Base-by-base conservation (phyloP, 257 asterid species). In the Lavandula angustifolia region DNA sequence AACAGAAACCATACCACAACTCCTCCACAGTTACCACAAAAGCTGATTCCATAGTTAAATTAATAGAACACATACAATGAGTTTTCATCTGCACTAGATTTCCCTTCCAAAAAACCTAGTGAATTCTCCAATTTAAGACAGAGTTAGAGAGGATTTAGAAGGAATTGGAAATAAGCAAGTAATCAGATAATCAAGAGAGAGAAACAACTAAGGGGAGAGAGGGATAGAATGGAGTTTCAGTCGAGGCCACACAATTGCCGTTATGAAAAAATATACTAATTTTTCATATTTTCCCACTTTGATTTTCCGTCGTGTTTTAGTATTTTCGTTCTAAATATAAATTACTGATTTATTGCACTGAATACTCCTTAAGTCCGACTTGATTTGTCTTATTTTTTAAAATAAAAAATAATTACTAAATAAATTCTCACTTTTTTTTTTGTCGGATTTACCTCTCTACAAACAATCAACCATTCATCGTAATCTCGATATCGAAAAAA, bases 221-320 rank as follows among this genome's bases (percentile, higher is more conserved):
- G 71, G 41, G 76, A 75, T 67, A 75, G 51, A 65, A 75, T 75
- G 77, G 84, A 79, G 80, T 76, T 79, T 73, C 68, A 73, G 81
- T 73, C 81, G 84, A 79, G 81, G 78, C 84, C 84, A 79, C 84
- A 79, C 72, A 73, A 66, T 66, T 78, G 69, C 68, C 71, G 72
- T 48, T 40, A 67, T 47, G 50, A 43, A 50, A 68, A 76, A 78
- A 77, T 77, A 79, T 76, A 69, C 72, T 51, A n/a, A 6, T 33
- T 55, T 9, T 3, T 9, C 32, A 60, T 29, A 7, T 53, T 38
- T 33, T 54, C 10, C 13, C n/a, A 16, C 16, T 47, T 27, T 51
- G 34, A 49, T 62, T 73, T 54, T 10, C 18, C 0, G 5, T 10
- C 27, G n/a, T 9, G 42, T 37, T n/a, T n/a, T n/a, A n/a, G n/a